Evolutionary conservation across 768 basidiomycete species (phyloP), one percentile per base, ranked within the genome.

Genomic region (Lyophyllum decastes): DNA sequence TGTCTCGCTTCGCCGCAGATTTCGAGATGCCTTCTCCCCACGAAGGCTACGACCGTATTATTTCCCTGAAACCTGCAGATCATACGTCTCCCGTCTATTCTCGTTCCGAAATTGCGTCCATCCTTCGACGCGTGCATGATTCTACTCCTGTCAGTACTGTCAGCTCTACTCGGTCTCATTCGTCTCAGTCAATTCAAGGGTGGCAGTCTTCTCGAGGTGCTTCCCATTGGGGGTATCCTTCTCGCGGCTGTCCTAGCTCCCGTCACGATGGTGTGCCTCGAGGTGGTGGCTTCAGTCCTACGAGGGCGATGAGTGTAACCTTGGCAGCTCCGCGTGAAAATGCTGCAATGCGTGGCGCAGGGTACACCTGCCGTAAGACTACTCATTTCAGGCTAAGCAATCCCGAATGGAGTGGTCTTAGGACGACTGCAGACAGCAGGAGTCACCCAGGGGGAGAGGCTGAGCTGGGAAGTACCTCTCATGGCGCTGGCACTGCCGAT

Each of bases 41-140:
- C 34, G 92, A 93, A 76, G 89, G 86, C 19, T 85, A 87, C 68
- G 78, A 92, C 60, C 82, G 82, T 48, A 80, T 90, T 63, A 60
- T 82, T 46, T 74, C 72, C 62, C 64, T 84, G 55, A 72, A 71
- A 59, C 76, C 76, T 40, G 65, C 71, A 58, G 79, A 81, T 58
- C 76, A 77, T 45, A 62, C 72, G 16, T 70, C 73, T 54, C 67
- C 77, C 38, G 72, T 69, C 53, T 89, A 88, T 71, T 74, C 81
- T 52, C 77, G 68, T 40, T 71, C 77, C 50, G 83, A 84, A 49
- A 73, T 90, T 54, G 66, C 75, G 61, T 72, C 73, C 53, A 80
- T 88, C 60, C 73, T 90, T 58, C 68, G 66, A 57, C 83, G 81
- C 50, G 64, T 89, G 52, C 78, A 74, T 52, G 73, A 77, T 61